phyloP scores from a whole-genome alignment of 495 filamentous ascomycete genomes.

The Amniculicola lignicola region DNA sequence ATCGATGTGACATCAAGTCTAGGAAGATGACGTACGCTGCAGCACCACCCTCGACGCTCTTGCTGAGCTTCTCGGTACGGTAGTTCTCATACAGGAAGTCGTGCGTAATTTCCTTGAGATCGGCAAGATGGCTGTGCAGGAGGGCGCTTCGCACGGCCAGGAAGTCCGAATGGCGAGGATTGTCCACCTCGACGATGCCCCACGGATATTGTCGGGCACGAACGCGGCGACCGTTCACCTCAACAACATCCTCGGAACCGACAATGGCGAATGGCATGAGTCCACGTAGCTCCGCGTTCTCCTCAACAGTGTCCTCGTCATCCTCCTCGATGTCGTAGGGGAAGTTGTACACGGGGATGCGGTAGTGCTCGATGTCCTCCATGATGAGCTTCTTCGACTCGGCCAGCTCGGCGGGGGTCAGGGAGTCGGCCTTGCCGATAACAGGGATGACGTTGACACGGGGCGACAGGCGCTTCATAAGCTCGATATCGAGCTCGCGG shows the following conservation, averaged over 20 bases:
- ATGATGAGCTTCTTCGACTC: conserved; percentile 99
- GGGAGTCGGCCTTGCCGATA: conserved; percentile 95
- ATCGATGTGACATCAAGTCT: conserved; percentile 6
- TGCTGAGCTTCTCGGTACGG: conserved; percentile 99
- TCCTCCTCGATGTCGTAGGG: conserved; percentile 99
- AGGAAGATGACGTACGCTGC: conserved; percentile 64
- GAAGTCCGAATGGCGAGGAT: conserved; percentile 98
- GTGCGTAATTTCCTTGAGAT: conserved; percentile 98
- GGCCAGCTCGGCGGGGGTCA: conserved; percentile 92
- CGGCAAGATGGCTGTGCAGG: conserved; percentile 93
- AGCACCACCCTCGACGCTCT: conserved; percentile 91
- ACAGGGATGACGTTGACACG: conserved; percentile 99
- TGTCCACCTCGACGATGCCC: conserved; percentile 98
- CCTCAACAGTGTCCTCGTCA: conserved; percentile 98
- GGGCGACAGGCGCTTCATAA: conserved; percentile 98
- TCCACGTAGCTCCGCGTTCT: conserved; percentile 93
- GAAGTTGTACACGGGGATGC: conserved; percentile 99
- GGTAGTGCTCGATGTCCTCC: conserved; percentile 99
- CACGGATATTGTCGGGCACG: conserved; percentile 96
- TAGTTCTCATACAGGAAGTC: conserved; percentile 99
- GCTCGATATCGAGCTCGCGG: conserved; percentile 96
- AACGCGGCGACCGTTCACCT: conserved; percentile 87
- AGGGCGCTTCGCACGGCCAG: conserved; percentile 93
- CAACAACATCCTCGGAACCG: conserved; percentile 89
- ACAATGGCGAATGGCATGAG: conserved; percentile 99